Conservation (phyloP, 805 yeast species). For the Maudiozyma serrabonitensis region DNA sequence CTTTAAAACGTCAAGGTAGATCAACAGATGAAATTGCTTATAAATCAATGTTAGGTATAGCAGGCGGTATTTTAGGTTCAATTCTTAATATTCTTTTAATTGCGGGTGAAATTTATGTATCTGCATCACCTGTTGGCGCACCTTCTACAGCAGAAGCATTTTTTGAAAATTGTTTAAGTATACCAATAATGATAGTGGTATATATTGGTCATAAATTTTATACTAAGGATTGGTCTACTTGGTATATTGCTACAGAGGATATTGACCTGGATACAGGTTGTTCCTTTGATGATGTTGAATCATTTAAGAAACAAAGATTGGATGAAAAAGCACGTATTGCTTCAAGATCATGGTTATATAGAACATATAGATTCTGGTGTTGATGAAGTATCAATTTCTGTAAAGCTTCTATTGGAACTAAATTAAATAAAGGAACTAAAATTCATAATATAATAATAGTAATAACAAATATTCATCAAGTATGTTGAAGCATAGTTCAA, state of each 20-base stretch:
- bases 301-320: constrained; percentile 32
- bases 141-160: constrained; percentile 32
- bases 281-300: constrained; percentile 39
- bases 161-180: constrained; percentile 44
- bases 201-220: constrained; percentile 38
- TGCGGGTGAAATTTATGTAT: constrained; percentile 64
- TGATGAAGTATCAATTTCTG: background rate
- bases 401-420: too few species aligned
- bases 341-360: constrained; percentile 26
- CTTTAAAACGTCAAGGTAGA: constrained; percentile 15
- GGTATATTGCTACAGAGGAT: constrained; percentile 34
- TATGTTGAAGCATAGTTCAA: too few species aligned
- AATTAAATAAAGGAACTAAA: too few species aligned
- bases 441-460: too few species aligned
- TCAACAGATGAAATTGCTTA: constrained; percentile 1
- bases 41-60: constrained; percentile 47
- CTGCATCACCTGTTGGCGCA: constrained; percentile 49
- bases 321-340: constrained; percentile 24
- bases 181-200: constrained; percentile 38
- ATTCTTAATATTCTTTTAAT: constrained; percentile 44
- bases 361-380: constrained; percentile 30
- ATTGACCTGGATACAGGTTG: constrained; percentile 52
- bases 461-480: too few species aligned
- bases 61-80: constrained; percentile 49
- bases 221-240: constrained; percentile 25